phyloP scores from a whole-genome alignment of 176 grass and related monocot species.

The Lolium multiflorum region DNA sequence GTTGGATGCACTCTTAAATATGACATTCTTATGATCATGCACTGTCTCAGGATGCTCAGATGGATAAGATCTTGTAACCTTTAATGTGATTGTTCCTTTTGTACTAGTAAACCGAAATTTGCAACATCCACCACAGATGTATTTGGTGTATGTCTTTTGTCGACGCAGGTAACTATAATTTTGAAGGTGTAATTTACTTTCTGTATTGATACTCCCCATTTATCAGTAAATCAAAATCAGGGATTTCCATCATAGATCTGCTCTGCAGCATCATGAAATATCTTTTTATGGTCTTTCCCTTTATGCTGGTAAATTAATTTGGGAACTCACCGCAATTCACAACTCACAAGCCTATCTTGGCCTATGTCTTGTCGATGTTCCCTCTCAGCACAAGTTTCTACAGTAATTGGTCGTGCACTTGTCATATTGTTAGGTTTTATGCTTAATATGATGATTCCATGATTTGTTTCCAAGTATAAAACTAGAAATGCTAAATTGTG shows the following conservation, averaged over 20 bases:
- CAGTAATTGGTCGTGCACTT: background rate
- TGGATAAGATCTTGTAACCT: background rate
- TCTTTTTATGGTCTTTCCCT: background rate
- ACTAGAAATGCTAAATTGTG: background rate
- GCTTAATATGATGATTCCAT: constrained; percentile 1
- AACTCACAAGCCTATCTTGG: background rate
- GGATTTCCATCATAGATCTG: background rate
- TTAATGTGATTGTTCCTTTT: constrained; percentile 35
- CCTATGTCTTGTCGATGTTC: background rate
- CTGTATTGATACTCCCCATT: constrained; percentile 11
- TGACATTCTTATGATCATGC: background rate
- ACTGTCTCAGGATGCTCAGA: background rate
- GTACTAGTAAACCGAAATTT: constrained; percentile 34
- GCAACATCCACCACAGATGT: background rate
- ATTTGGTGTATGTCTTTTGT: background rate
- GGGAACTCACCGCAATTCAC: background rate
- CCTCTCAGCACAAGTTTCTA: background rate
- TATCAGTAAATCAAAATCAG: constrained; percentile 16
- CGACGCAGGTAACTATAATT: background rate
- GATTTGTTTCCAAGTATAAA: constrained; percentile 27
- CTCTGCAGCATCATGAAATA: constrained; percentile 18
- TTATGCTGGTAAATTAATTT: constrained; percentile 1
- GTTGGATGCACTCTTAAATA: background rate
- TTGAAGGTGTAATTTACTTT: constrained; percentile 10
- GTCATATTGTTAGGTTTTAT: background rate